Evolutionary conservation across 2,329 filamentous ascomycete species (phyloP).

Genomic region (Ceratocystis lukuohia): DNA sequence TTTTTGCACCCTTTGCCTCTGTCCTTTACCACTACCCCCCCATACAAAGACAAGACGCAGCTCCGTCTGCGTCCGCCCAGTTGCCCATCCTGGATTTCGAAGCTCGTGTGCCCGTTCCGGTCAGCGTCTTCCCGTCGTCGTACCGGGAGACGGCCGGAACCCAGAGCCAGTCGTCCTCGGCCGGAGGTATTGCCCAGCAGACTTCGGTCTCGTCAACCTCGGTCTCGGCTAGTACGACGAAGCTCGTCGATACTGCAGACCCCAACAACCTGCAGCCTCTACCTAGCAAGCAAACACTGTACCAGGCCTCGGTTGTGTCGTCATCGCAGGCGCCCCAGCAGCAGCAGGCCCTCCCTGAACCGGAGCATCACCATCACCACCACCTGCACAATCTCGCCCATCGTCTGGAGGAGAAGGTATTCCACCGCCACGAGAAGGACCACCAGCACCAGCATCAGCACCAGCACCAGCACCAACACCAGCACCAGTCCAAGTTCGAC

Average conservation of each 20-base stretch:
- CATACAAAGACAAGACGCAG: not conserved
- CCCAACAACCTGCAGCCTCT: constrained; percentile 57
- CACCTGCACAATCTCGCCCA: constrained; percentile 5
- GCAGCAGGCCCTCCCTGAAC: constrained; percentile 1
- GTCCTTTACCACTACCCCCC: not conserved
- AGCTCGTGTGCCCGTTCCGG: constrained; percentile 96
- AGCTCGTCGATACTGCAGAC: constrained; percentile 35
- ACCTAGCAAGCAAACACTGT: constrained; percentile 19
- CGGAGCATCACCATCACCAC: constrained; percentile 14
- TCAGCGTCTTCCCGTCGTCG: constrained; percentile 99
- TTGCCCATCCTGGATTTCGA: constrained; percentile 99
- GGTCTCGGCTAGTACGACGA: constrained; percentile 30
- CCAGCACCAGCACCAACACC: not conserved
- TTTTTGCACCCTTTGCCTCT: not conserved
- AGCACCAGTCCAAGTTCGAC: not conserved
- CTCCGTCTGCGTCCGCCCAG: constrained; percentile 28
- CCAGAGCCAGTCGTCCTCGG: constrained; percentile 4
- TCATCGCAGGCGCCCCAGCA: constrained; percentile 12
- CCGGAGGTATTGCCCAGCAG: constrained; percentile 22
- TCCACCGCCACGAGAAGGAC: constrained; percentile 2
- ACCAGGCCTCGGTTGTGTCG: constrained; percentile 16
- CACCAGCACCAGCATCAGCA: not conserved
- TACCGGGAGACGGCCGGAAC: constrained; percentile 49
- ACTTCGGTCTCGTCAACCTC: constrained; percentile 20
- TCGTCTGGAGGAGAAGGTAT: not conserved